Base-by-base conservation (phyloP, 2,329 filamentous ascomycete genomes). In the Ramichloridium luteum region DNA sequence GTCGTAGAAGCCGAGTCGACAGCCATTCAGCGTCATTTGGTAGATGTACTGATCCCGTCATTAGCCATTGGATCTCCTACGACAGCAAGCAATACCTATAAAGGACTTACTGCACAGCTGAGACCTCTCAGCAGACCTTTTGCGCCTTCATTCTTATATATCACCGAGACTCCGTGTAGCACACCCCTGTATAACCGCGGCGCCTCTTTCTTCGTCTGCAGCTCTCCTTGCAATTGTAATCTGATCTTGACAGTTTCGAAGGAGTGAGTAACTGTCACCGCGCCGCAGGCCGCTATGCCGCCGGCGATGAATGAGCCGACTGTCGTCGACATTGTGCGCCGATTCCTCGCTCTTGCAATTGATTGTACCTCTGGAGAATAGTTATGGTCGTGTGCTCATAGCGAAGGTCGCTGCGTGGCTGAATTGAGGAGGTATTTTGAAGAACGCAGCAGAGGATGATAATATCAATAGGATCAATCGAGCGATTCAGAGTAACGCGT, bases 201-300 rank as follows among this genome's bases (percentile, higher is more conserved):
- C 36, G 88, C 83, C 54, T 85, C 76, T 46, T 76, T 75, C 56
- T 86, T 93, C 36, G 77, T 68, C 54, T 94, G 84, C 34, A 98
- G 72, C 60, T 98, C 90, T 58, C 90, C 90, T 60, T 98, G 90
- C 34, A 98, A 61, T 64, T 98, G 90, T 72, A 98, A 76, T 51
- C 84, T 81, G 55, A 96, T 96, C 72, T 98, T 98, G 57, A 98
- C 85, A 9, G 88, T 96, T 63, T 98, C 90, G 64, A 96, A 96
- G 35, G 86, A 86, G 61, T 98, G 90, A 30, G 90, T 96, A 44
- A 92, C 86, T 25, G 88, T 96, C 36, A 98, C 90, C 44, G 90
- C 90, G 54, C 90, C 90, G 62, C 88, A 96, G 44, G 90, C 90
- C 54, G 90, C 90, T 54, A 98, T 81, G 55, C 90, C 90, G 56